Base-by-base conservation (phyloP, 2,329 filamentous ascomycete genomes). In the Gnomoniopsis sp. region DNA sequence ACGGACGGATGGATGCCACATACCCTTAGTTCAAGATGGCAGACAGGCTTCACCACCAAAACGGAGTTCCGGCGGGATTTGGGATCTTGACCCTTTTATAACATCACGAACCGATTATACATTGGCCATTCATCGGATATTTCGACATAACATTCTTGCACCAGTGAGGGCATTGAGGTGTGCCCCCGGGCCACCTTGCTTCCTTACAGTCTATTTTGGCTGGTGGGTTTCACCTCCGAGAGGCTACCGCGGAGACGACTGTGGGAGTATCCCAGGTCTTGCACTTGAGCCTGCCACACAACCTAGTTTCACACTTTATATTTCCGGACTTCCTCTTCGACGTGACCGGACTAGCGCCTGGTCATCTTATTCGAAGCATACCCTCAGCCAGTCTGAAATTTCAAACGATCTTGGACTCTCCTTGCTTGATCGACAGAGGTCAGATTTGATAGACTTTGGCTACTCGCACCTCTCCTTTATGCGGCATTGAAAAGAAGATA, bases 1-100 rank as follows among this genome's bases (percentile, higher is more conserved):
- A 60, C 58, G 49, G 58, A 57, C 50, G 54, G 48, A 53, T 36
- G 57, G 46, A 55, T 43, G 59, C 56, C 59, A 60, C 55, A 54
- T 53, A 60, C 50, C 52, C 58, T 49, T 19, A 51, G 36, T 53
- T 34, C n/a, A 58, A 53, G 58, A 53, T 55, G 54, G 49, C 61
- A 52, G 47, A 41, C 52, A 47, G 53, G 33, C 52, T 48, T 52
- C 43, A 46, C 36, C 56, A 60, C 50, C 55, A 48, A 62, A 54
- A 61, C 52, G 61, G 61, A 58, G 58, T 62, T 62, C 49, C 47
- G 61, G 49, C 47, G 34, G 51, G 30, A 48, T 30, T 61, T 34
- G 48, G 51, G 23, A 48, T 48, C 57, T 59, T 55, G 38, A 56
- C 47, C 51, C 59, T 59, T 53, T 57, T 46, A 53, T 33, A 52